Evolutionary conservation across 1,139 yeast species (phyloP), one percentile per base, ranked within the genome.

Genomic region (Debaryomyces udenii): DNA sequence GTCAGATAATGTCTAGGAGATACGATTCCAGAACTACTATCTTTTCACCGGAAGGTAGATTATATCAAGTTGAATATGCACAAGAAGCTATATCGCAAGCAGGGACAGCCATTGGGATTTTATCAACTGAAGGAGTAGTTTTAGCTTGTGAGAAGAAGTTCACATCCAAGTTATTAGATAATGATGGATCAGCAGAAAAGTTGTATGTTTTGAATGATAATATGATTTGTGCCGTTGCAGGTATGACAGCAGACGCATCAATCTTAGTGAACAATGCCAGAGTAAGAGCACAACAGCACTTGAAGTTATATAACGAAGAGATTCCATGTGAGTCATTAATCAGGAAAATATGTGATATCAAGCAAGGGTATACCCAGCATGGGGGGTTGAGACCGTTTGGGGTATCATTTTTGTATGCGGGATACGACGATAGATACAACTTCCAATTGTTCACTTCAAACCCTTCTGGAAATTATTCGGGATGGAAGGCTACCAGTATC

Each of bases 341-440:
- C 50, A 87, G 90, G 61, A 77, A 86, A 51, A 76, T 94, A 50
- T 90, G 98, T 68, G 96, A 94, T 65, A 80, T 88, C 50, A 94
- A 93, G 67, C 99, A 94, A 65, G 97, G 98, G 13, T 94, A 94
- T 66, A 94, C 99, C 10, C 99, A 93, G 66, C 96, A 88, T 60
- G 99, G 99, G 59, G 99, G 99, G 34, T 77, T 93, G 59, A 83
- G 99, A 66, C 99, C 99, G 20, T 94, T 90, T 64, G 99, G 99
- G 55, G 99, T 93, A 35, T 86, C 96, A 46, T 90, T 94, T 68
- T 80, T 94, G 49, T 93, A 88, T 59, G 99, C 98, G 7, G 99
- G 99, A 4, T 86, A 85, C 61, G 99, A 94, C 62, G 94, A 89
- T 44, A 72, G 89, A 56, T 86, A 84, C 56, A 89, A 91, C 37